Base-by-base conservation (phyloP, 305 asterid genomes). In the Fraxinus baroniana region DNA sequence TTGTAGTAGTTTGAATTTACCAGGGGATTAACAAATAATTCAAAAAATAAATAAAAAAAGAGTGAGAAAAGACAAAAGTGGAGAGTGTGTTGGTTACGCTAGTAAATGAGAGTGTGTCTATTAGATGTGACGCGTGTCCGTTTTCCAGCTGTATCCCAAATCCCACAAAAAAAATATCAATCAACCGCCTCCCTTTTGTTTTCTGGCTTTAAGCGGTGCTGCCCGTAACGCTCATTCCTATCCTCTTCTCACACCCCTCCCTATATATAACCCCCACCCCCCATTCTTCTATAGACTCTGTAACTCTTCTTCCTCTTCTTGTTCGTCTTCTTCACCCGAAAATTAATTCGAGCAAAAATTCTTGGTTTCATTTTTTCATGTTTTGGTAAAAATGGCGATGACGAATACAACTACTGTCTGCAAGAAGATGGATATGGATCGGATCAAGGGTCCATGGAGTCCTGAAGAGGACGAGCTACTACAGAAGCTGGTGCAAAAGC, bases 401-500 rank as follows among this genome's bases (percentile, higher is more conserved):
- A 81, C 85, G 1, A 89, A 79, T 78, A 30, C 57, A 0, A 81
- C 35, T 5, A 78, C 24, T 33, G 71, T 84, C 5, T 18, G 57
- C 35, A 76, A 41, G 74, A 88, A 86, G 85, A 86, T 79, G 86
- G 92, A 91, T 84, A 55, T 83, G 87, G 97, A 92, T 91, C 98
- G 98, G 82, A 90, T 93, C 85, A 96, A 92, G 87, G 98, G 99
- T 3, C 97, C 98, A 0, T 95, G 98, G 99, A 93, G 98, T 78
- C 97, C 97, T 2, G 98, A 93, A 36, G 99, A 96, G 60, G 99
- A 96, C 78, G 93, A 89, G 44, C 90, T 89, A 0, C 30, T 96
- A 12, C 92, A 86, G 57, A 92, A 85, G 13, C 94, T 93, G 7
- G 98, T 96, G 41, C 94, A 91, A 28, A 91, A 87, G 66, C 93